Base-by-base conservation (phyloP, 495 filamentous ascomycete genomes). In the Hyaloscypha bicolor region DNA sequence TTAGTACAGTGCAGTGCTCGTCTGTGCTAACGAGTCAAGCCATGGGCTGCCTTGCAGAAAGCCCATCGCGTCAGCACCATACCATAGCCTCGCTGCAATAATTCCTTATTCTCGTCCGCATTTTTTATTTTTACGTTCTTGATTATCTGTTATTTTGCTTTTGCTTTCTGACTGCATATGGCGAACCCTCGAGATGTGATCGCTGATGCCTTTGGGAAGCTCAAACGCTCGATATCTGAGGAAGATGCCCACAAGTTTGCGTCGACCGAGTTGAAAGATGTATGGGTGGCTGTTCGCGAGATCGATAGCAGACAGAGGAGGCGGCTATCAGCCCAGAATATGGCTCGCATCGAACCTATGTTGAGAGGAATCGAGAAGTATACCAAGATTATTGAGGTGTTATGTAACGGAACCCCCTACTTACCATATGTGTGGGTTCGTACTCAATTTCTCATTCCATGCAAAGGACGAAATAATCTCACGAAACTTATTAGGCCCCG, bases 331-430 rank as follows among this genome's bases (percentile, higher is more conserved):
- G 75, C 81, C 14, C 72, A 79, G 14, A 79, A 79, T 52, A 77
- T 83, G 71, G 70, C 71, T 9, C 77, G 79, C 16, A 73, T 83
- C 4, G 58, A 66, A 37, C 79, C 79, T 9, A 72, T 82, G 5
- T 75, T 83, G 48, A 52, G 33, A 1, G 80, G 75, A 2, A 57
- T 83, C 12, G 70, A 78, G 35, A 66, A 79, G 32, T 83, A 82
- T 58, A 72, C 79, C 6, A 78, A 77, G 48, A 30, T 63, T 1
- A 73, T 82, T 21, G 80, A 82, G 21, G 66, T 78, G 9, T 65
- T 82, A 9, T 82, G 80, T 69, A 79, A 82, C 48, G 79, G 79
- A 31, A 83, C 80, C 0, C 78, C 78, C 0, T 83, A 76, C 66
- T 69, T 83, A 3, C 75, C 81, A 8, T 83, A 76, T 75, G 63